Conservation (phyloP, 768 basidiomycete species). For the Termitomyces sp. region DNA sequence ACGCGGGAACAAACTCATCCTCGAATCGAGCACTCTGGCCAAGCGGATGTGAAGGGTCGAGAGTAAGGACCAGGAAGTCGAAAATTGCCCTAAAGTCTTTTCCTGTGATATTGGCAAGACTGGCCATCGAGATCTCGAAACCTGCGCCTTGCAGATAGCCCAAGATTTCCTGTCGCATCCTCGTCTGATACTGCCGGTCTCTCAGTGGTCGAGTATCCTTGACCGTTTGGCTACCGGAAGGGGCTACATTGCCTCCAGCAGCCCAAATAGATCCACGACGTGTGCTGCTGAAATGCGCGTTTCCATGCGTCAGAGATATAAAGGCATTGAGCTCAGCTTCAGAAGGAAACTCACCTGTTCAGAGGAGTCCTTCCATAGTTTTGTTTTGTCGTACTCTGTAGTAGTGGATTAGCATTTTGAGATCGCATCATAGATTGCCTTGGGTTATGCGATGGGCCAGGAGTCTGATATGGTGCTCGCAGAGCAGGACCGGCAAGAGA, state of each 20-base stretch:
- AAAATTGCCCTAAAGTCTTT: slow-evolving; percentile 88
- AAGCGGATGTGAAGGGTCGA: slow-evolving; percentile 70
- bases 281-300: slow-evolving; percentile 44
- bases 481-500: slow-evolving; percentile 76
- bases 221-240: slow-evolving; percentile 48
- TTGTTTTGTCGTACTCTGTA: slow-evolving; percentile 67
- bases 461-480: slow-evolving; percentile 47
- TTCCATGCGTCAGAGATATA: slow-evolving; percentile 1
- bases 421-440: slow-evolving; percentile 69
- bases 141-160: slow-evolving; percentile 64
- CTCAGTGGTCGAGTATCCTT: slow-evolving; percentile 81
- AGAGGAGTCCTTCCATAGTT: slow-evolving; percentile 72
- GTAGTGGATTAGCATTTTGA: slow-evolving; percentile 63
- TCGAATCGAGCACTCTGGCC: slow-evolving; percentile 54
- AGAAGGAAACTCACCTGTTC: slow-evolving; percentile 47
- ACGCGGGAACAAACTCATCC: slow-evolving; percentile 75
- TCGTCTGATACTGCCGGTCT: slow-evolving; percentile 67
- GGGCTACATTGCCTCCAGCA: slow-evolving; percentile 46
- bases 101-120: slow-evolving; percentile 73
- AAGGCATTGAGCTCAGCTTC: slow-evolving; percentile 3
- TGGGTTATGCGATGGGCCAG: slow-evolving; percentile 46
- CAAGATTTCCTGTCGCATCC: slow-evolving; percentile 76
- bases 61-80: slow-evolving; percentile 63
- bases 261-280: slow-evolving; percentile 78
- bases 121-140: slow-evolving; percentile 65